A percentile compares a stretch with the other conserved stretches of the same genome.
These are phyloP conservation scores for Xylariales sp. DNA, from an alignment of 2,329 filamentous ascomycete genomes.

Conservation along the genomic window DNA sequence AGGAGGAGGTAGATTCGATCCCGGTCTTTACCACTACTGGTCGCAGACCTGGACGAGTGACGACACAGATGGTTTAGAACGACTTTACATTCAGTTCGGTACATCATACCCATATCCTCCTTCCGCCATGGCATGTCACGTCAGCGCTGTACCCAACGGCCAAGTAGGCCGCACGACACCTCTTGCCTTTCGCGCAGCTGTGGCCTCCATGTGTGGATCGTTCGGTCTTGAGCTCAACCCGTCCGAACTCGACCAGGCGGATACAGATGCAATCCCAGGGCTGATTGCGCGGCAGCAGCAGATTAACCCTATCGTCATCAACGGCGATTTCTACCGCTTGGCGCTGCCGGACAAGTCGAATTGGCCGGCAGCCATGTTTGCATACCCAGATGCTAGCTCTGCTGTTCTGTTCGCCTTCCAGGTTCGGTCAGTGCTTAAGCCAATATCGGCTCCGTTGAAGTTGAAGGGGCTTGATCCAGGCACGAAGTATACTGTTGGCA, in stretches of 20 bases:
- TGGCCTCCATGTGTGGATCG: constrained; percentile 64
- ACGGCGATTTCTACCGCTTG: constrained; percentile 56
- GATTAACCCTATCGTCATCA: constrained; percentile 55
- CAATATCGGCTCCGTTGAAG: constrained; percentile 46
- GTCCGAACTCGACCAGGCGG: constrained; percentile 41
- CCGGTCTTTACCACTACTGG: constrained; percentile 60
- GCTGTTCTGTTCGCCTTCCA: constrained; percentile 59
- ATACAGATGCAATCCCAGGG: constrained; percentile 47
- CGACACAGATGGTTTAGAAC: constrained; percentile 58
- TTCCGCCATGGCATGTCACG: constrained; percentile 61
- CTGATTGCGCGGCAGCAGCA: constrained; percentile 50
- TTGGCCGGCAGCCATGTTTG: constrained; percentile 58
- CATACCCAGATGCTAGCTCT: constrained; percentile 43
- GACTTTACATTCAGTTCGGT: constrained; percentile 59
- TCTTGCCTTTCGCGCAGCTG: constrained; percentile 57
- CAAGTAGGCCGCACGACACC: constrained; percentile 51
- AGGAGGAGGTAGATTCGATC: constrained; percentile 60
- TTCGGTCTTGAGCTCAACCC: constrained; percentile 63
- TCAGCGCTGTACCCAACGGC: constrained; percentile 57
- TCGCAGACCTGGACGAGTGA: constrained; percentile 63
- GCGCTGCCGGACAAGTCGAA: constrained; percentile 53
- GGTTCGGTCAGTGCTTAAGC: constrained; percentile 46
- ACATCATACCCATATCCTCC: constrained; percentile 59
- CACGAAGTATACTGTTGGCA: constrained; percentile 50
- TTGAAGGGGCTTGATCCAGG: constrained; percentile 52